phyloP scores from a whole-genome alignment of 768 basidiomycete species.

The Suillus cothurnatus region DNA sequence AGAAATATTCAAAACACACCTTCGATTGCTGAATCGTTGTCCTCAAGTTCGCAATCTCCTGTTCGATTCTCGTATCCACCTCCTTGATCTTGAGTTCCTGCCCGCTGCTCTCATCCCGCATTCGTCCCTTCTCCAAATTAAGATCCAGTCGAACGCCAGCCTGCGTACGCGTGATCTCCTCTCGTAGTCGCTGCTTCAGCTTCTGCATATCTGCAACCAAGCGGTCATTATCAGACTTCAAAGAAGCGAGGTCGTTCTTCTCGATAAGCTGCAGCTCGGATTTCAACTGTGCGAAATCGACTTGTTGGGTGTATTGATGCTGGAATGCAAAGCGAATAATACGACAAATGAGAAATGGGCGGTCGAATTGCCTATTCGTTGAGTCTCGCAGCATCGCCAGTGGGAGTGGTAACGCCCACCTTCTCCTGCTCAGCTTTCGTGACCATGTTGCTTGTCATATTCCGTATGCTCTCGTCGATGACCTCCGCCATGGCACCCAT shows the following conservation, averaged over 20 bases:
- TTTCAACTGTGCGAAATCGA: slow-evolving; percentile 96
- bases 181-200: slow-evolving; percentile 88
- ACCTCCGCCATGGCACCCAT: slow-evolving; percentile 97
- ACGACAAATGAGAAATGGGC: not conserved
- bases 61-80: slow-evolving; percentile 95
- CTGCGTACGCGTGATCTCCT: slow-evolving; percentile 91
- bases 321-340: slow-evolving; percentile 27
- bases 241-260: slow-evolving; percentile 93
- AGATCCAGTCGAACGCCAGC: slow-evolving; percentile 92
- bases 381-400: not conserved
- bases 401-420: slow-evolving; percentile 44
- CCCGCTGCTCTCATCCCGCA: slow-evolving; percentile 88
- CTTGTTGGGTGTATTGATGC: slow-evolving; percentile 94
- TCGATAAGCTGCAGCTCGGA: slow-evolving; percentile 95
- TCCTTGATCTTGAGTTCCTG: slow-evolving; percentile 98
- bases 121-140: slow-evolving; percentile 95
- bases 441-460: slow-evolving; percentile 96
- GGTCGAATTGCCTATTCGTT: not conserved
- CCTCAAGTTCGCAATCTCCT: slow-evolving; percentile 86
- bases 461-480: slow-evolving; percentile 94
- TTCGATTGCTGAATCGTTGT: slow-evolving; percentile 87
- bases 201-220: slow-evolving; percentile 89
- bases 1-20: slow-evolving; percentile 41
- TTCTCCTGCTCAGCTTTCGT: slow-evolving; percentile 97
- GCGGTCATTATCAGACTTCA: slow-evolving; percentile 97